Percentiles rank a stretch among this genome's conserved stretches.
Conservation (phyloP, 164 flowering plant species). For the Piper longum region DNA sequence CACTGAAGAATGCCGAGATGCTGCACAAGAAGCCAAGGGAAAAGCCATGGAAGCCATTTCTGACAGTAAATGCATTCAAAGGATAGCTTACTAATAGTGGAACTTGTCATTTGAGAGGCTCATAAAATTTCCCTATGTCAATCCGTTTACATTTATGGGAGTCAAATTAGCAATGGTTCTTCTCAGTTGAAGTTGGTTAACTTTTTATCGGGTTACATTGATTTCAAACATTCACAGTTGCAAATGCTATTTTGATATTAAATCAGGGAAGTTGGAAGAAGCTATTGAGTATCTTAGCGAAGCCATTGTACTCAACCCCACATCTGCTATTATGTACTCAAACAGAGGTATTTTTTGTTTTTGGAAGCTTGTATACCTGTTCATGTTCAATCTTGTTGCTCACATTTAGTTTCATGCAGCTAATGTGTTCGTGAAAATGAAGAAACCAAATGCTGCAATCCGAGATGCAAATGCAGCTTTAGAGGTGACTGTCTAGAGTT, state of each 20-base stretch:
- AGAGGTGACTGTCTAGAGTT: conserved; percentile 33
- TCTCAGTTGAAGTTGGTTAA: too few relatives aligned
- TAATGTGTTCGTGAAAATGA: conserved; percentile 75
- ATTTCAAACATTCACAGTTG: background rate
- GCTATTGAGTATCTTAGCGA: conserved; percentile 71
- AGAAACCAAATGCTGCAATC: conserved; percentile 96
- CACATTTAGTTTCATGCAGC: conserved; percentile 30
- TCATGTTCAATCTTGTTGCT: background rate
- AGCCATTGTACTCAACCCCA: conserved; percentile 76
- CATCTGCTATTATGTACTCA: conserved; percentile 90
- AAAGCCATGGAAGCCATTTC: conserved; percentile 85
- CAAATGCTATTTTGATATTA: too few relatives aligned
- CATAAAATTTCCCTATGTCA: too few relatives aligned
- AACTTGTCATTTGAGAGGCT: too few relatives aligned
- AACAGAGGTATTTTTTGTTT: conserved; percentile 57
- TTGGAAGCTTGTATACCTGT: background rate
- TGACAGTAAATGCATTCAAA: conserved; percentile 37
- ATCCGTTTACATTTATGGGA: too few relatives aligned
- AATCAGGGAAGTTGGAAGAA: conserved; percentile 73
- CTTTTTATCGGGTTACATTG: background rate
- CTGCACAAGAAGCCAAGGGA: conserved; percentile 62
- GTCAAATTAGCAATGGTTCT: too few relatives aligned
- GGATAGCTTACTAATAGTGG: too few relatives aligned
- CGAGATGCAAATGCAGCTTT: conserved; percentile 92
- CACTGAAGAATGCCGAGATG: conserved; percentile 79